Conservation (phyloP, 2,329 filamentous ascomycete genomes). For the Elsinoe fawcettii region DNA sequence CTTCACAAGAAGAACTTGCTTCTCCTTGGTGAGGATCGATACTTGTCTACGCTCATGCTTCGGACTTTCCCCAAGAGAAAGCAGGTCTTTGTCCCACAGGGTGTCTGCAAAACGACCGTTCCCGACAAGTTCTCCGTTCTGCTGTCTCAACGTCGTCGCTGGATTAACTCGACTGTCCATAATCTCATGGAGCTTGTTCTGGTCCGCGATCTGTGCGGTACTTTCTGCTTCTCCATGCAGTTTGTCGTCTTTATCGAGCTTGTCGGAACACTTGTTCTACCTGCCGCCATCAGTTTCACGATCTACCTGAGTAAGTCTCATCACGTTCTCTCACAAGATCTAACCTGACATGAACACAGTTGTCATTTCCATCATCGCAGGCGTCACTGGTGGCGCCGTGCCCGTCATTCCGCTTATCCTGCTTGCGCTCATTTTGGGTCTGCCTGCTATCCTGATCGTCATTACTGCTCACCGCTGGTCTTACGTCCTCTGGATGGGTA, state of each 20-base stretch:
- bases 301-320: slow-evolving; percentile 77
- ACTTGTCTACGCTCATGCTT: slow-evolving; percentile 93
- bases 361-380: slow-evolving; percentile 70
- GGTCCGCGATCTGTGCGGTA: slow-evolving; percentile 91
- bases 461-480: slow-evolving; percentile 87
- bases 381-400: slow-evolving; percentile 48
- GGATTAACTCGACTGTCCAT: slow-evolving; percentile 99
- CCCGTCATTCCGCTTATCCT: slow-evolving; percentile 88
- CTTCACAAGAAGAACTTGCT: slow-evolving; percentile 96
- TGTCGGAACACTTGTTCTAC: slow-evolving; percentile 86
- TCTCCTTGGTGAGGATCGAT: slow-evolving; percentile 86
- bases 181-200: slow-evolving; percentile 97
- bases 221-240: slow-evolving; percentile 99
- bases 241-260: slow-evolving; percentile 96
- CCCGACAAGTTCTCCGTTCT: slow-evolving; percentile 88
- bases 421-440: slow-evolving; percentile 80
- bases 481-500: slow-evolving; percentile 94
- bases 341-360: slow-evolving; percentile 46
- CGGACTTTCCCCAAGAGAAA: slow-evolving; percentile 98
- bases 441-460: slow-evolving; percentile 85
- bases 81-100: slow-evolving; percentile 96
- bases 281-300: slow-evolving; percentile 93
- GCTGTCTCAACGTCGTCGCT: slow-evolving; percentile 87
- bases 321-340: neutral
- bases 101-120: slow-evolving; percentile 96